Evolutionary conservation across 2,329 filamentous ascomycete genomes (phyloP).

Genomic region (Penicillium freii): DNA sequence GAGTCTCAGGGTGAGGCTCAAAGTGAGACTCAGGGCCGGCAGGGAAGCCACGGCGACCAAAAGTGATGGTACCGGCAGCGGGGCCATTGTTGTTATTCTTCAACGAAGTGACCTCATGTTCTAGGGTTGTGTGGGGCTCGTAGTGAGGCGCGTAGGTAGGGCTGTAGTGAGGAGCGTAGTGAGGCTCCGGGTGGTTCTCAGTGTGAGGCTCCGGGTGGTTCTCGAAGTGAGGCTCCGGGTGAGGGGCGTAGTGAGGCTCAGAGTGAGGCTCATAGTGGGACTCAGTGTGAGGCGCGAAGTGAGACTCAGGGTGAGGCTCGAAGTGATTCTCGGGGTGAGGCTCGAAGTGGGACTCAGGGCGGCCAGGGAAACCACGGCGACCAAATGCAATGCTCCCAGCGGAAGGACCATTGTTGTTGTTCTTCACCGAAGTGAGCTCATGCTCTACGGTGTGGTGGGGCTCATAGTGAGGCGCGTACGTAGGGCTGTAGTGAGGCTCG

Average conservation of each 20-base stretch:
- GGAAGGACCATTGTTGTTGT: background rate
- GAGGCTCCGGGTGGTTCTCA: background rate
- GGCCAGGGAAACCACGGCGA: background rate
- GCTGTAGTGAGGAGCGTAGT: background rate
- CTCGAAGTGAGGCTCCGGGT: background rate
- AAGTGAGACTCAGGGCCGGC: background rate
- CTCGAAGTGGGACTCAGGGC: background rate
- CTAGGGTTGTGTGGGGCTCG: background rate
- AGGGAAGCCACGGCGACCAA: conserved; percentile 5
- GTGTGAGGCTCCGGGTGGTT: background rate
- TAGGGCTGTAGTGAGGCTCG: background rate
- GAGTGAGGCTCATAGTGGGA: background rate
- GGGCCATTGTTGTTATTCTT: background rate
- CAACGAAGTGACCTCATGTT: background rate
- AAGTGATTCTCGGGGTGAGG: background rate
- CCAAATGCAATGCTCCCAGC: background rate
- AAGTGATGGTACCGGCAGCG: background rate
- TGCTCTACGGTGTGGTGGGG: background rate
- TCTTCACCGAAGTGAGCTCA: background rate
- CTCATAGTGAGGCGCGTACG: background rate
- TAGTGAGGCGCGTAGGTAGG: background rate
- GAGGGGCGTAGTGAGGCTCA: background rate
- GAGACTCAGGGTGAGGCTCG: background rate
- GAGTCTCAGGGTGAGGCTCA: background rate
- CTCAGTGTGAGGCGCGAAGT: background rate